A percentile compares a stretch with the other conserved stretches of the same genome.
Conservation (phyloP, 495 filamentous ascomycete species). For the Podospora tetraspora region DNA sequence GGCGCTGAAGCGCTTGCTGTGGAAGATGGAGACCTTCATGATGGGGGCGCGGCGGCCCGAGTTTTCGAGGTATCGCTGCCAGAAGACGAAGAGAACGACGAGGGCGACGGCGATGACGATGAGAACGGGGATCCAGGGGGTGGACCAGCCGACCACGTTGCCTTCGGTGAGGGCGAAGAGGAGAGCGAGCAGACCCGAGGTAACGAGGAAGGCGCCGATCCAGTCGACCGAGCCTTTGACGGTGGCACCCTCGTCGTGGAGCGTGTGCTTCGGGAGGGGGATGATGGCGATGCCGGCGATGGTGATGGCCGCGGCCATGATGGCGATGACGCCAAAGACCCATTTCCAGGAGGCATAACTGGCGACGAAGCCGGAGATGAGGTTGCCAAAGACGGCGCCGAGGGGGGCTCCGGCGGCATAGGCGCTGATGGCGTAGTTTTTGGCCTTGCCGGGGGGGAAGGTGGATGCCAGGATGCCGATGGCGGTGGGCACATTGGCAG, state of each 20-base stretch:
- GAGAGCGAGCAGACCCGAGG: conserved; percentile 55
- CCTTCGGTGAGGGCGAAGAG: conserved; percentile 61
- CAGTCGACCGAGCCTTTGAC: conserved; percentile 52
- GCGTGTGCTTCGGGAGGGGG: conserved; percentile 46
- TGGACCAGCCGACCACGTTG: conserved; percentile 62
- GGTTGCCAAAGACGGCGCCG: conserved; percentile 51
- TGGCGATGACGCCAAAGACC: conserved; percentile 61
- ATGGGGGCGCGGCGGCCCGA: conserved; percentile 40
- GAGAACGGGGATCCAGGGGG: conserved; percentile 58
- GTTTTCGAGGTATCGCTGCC: conserved; percentile 58
- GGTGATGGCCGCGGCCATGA: conserved; percentile 56
- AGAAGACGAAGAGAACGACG: conserved; percentile 54
- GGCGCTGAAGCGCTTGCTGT: conserved; percentile 47
- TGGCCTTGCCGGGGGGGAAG: conserved; percentile 56
- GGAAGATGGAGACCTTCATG: conserved; percentile 55
- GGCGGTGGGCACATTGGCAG: conserved; percentile 59
- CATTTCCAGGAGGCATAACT: conserved; percentile 55
- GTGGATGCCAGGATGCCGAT: conserved; percentile 59
- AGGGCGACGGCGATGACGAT: conserved; percentile 58
- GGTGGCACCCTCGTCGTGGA: conserved; percentile 23
- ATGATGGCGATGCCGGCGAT: conserved; percentile 59
- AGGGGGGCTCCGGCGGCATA: conserved; percentile 54
- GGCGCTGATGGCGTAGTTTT: conserved; percentile 57
- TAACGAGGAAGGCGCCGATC: conserved; percentile 58
- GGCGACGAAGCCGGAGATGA: conserved; percentile 50